Evolutionary conservation across 306 rosid genomes (phyloP), one percentile per base, ranked within the genome.

Genomic region (Abrus pulchellus): DNA sequence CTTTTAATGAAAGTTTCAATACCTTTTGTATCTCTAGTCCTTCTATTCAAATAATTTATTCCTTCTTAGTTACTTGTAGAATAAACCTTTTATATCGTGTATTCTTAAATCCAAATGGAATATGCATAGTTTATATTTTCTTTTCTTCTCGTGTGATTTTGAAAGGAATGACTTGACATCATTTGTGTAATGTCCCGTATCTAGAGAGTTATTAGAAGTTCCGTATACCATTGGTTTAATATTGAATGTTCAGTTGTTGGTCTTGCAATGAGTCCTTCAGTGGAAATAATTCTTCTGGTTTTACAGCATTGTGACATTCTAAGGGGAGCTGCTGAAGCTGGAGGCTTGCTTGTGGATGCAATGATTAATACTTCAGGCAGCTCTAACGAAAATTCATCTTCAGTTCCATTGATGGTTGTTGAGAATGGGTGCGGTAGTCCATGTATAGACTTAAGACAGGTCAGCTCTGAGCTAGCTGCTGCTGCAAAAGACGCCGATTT

Each of bases 351-450:
- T 14, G 97, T 93, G 74, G 99, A 96, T 84, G 99, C 94, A 57
- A 93, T 96, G 99, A 88, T 89, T 45, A 90, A 88, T 84, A 68
- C 83, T 66, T 59, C 81, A 30, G 91, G 87, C 54, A 86, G 87
- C 74, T 82, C 90, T 6, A 89, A 86, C 86, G 90, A 83, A 80
- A 88, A 76, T 56, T 80, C 94, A 56, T 60, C 85, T 41, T 87
- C 74, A 0, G 97, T 89, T 67, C 93, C 99, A 9, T 81, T 96
- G 81, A 96, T 90, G 99, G 97, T 93, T 53, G 98, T 93, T 62
- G 99, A 92, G 85, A 93, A 96, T 53, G 99, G 99, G 29, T 92
- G 99, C 68, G 99, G 99, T 45, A 90, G 99, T 80, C 99, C 99
- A 14, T 93, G 98, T 85, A 92, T 93, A 63, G 99, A 96, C 89